Evolutionary conservation across 495 filamentous ascomycete genomes (phyloP), one percentile per base, ranked within the genome.

Genomic region (Jackrogersella multiformis): DNA sequence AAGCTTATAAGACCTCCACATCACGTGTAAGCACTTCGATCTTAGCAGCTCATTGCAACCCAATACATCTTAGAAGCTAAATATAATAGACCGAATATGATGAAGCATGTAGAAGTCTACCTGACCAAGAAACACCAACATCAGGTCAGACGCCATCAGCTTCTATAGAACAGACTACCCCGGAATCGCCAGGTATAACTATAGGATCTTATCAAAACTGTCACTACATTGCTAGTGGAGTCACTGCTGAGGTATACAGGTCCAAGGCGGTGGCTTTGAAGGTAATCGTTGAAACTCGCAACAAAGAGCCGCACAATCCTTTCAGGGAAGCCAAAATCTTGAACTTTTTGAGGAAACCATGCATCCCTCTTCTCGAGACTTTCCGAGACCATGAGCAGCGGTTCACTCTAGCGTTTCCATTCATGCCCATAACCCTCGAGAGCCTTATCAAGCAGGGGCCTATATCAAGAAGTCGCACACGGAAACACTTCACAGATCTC

Each of bases 401-500:
- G 16, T 84, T 96, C 44, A 86, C 92, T 44, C 77, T 97, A 23
- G 89, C 90, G 0, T 96, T 97, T 59, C 95, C 95, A 0, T 97
- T 90, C 77, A 82, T 91, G 80, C 88, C 87, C 18, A 78, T 89
- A 59, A 92, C 89, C 52, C 84, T 97, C 13, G 84, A 85, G 18
- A 76, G 80, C 13, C 72, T 96, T 39, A 80, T 97, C 13, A 42
- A 64, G 10, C 68, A 84, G 46, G 68, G 73, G 1, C 55, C 53
- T 18, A 53, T 75, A 38, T 44, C 73, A 12, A 73, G 36, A 52
- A 38, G 7, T 44, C 61, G 61, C 15, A 80, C 79, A 15, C 80
- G 73, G 38, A 76, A 75, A 8, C 79, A 84, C 66, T 84, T 96
- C 64, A 75, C 70, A 8, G 87, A 91, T 68, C 68, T 96, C 60